These are phyloP conservation scores for Chenopodium formosanum DNA, from an alignment of 148 eudicot species.

Conservation along the genomic window DNA sequence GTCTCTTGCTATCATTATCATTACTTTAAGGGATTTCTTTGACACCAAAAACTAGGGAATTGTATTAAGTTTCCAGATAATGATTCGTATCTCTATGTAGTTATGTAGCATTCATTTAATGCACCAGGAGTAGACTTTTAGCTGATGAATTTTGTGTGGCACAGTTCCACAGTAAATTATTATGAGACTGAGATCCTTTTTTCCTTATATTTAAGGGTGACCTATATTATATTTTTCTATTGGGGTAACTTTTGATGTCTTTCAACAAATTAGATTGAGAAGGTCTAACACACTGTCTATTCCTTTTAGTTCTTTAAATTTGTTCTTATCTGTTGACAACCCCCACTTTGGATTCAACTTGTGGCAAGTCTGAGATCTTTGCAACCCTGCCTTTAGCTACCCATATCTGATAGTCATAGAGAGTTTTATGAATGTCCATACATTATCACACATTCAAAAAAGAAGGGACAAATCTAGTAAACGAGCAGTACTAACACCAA, in stretches of 20 bases:
- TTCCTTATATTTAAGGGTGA: neutral
- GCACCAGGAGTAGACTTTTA: too few species aligned
- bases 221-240: neutral
- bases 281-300: neutral
- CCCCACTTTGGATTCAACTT: neutral
- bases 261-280: neutral
- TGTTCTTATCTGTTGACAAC: neutral
- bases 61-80: neutral
- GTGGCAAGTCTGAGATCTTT: neutral
- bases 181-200: too few species aligned
- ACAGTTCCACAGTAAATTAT: too few species aligned
- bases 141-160: too few species aligned
- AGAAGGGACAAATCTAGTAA: neutral
- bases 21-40: neutral
- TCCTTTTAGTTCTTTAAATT: neutral
- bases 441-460: neutral
- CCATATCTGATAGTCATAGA: neutral
- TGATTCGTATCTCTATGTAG: neutral
- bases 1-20: neutral
- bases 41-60: neutral
- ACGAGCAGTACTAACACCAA: neutral
- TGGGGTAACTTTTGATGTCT: neutral
- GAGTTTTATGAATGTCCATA: neutral
- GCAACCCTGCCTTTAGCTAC: neutral
- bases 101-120: neutral